Percentiles rank a stretch among this genome's conserved stretches.
Evolutionary conservation across 257 asterid species (phyloP).

Genomic region (Solanum verrucosum): DNA sequence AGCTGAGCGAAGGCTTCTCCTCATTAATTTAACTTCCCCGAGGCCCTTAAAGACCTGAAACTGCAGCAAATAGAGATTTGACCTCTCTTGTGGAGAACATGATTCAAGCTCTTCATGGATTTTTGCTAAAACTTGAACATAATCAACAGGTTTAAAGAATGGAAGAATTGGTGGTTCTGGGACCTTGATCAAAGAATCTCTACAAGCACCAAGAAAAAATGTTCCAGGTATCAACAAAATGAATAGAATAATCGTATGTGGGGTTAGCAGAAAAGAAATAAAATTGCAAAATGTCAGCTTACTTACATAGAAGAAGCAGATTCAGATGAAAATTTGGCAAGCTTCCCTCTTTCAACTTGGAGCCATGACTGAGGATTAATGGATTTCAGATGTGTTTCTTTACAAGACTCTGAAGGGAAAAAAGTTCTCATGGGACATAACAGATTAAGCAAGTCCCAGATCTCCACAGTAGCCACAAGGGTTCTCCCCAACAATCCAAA

Average conservation of each 20-base stretch:
- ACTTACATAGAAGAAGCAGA: constrained; percentile 78
- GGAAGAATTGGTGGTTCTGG: constrained; percentile 88
- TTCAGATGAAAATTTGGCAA: constrained; percentile 48
- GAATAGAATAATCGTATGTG: not conserved
- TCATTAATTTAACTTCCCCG: constrained; percentile 82
- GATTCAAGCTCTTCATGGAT: constrained; percentile 93
- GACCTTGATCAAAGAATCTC: constrained; percentile 88
- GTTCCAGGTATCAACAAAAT: not conserved
- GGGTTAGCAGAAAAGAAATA: not conserved
- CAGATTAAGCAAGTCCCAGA: constrained; percentile 69
- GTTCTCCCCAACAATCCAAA: constrained; percentile 9
- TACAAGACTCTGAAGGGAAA: constrained; percentile 81
- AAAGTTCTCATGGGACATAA: constrained; percentile 92
- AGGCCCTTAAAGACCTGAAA: constrained; percentile 94
- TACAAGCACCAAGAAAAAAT: constrained; percentile 30
- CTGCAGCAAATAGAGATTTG: constrained; percentile 71
- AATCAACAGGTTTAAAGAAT: constrained; percentile 79
- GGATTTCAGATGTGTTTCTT: constrained; percentile 56
- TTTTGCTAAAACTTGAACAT: constrained; percentile 84
- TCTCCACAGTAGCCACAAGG: constrained; percentile 73
- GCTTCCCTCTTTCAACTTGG: constrained; percentile 98
- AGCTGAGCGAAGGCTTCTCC: constrained; percentile 88
- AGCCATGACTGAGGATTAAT: constrained; percentile 97
- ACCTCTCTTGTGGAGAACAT: constrained; percentile 55
- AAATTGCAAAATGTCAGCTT: not conserved